These are phyloP conservation scores for Talaromyces sp. DNA, from an alignment of 2,329 filamentous ascomycete genomes.

Conservation along the genomic window DNA sequence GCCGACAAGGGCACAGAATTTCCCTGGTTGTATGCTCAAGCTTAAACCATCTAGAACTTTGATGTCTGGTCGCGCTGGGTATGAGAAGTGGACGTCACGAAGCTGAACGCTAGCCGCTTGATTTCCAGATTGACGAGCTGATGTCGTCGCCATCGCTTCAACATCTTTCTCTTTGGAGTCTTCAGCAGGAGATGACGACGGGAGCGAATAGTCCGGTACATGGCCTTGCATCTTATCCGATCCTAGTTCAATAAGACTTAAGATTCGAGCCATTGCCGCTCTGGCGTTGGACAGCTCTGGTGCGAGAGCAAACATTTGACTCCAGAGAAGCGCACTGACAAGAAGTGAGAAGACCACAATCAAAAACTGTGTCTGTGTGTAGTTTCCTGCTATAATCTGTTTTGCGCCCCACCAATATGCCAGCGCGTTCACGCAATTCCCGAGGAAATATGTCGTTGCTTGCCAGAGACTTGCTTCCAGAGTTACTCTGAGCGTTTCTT, in stretches of 20 bases:
- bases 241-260: conserved; percentile 40
- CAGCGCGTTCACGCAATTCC: conserved; percentile 68
- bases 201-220: conserved; percentile 16
- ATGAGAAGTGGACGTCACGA: conserved; percentile 60
- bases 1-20: conserved; percentile 63
- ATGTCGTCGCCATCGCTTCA: conserved; percentile 17
- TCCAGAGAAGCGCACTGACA: conserved; percentile 68
- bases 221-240: conserved; percentile 31
- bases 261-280: conserved; percentile 57
- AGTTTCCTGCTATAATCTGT: conserved; percentile 63
- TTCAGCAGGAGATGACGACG: neutral
- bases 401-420: conserved; percentile 78
- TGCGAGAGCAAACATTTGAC: conserved; percentile 70
- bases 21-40: conserved; percentile 55
- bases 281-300: conserved; percentile 69
- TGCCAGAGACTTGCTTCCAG: conserved; percentile 47
- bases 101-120: conserved; percentile 48
- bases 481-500: conserved; percentile 49
- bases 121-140: conserved; percentile 12
- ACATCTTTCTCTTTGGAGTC: neutral
- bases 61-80: conserved; percentile 59
- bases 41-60: conserved; percentile 56
- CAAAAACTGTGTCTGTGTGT: conserved; percentile 67
- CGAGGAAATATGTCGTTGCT: conserved; percentile 45
- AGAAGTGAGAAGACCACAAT: conserved; percentile 69